These are phyloP conservation scores for Linnemannia zychae DNA, from an alignment of 192 early-diverging fungal species.

Conservation along the genomic window DNA sequence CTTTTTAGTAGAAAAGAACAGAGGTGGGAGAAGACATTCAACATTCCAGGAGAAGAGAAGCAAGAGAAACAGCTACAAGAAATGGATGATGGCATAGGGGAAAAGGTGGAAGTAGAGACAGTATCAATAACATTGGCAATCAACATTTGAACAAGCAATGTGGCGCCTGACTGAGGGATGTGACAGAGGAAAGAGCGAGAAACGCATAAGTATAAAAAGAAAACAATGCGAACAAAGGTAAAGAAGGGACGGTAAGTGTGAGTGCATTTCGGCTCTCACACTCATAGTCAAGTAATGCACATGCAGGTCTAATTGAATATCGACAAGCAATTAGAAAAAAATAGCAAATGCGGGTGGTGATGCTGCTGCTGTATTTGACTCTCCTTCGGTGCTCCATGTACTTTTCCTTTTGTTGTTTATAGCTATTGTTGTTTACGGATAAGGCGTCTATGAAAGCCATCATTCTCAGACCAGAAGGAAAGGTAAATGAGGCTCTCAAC, in stretches of 20 bases:
- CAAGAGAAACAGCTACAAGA: neutral
- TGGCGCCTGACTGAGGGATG: too few species aligned
- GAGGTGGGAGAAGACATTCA: neutral
- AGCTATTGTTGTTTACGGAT: neutral
- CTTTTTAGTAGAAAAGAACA: neutral
- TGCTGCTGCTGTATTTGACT: neutral
- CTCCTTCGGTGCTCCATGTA: neutral
- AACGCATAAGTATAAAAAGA: too few species aligned
- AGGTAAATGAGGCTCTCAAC: neutral
- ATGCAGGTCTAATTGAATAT: too few species aligned
- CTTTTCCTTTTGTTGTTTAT: neutral
- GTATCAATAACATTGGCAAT: too few species aligned
- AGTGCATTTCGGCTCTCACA: too few species aligned
- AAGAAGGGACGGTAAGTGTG: too few species aligned
- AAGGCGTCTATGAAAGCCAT: neutral
- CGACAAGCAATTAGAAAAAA: too few species aligned
- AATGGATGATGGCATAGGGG: neutral
- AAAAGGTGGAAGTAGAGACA: neutral
- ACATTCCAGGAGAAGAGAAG: neutral
- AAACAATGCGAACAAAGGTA: too few species aligned
- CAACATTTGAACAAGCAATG: too few species aligned
- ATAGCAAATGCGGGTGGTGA: too few species aligned
- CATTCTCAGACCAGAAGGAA: neutral
- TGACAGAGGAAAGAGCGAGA: too few species aligned
- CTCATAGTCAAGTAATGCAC: too few species aligned